Base-by-base conservation (phyloP, 495 filamentous ascomycete genomes). In the Aspergillus cavernicola region DNA sequence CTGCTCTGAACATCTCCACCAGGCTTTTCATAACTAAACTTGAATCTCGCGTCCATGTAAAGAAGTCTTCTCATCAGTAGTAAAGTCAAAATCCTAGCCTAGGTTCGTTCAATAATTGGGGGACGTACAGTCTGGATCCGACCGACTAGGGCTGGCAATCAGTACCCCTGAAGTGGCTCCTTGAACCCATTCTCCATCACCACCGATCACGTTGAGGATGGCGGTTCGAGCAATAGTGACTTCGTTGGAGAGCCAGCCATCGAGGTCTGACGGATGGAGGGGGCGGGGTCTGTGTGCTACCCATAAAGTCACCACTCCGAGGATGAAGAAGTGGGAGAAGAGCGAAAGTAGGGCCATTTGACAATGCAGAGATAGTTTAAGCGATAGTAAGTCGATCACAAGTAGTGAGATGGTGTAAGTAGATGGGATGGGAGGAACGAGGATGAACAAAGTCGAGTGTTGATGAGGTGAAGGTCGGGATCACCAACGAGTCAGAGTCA, bases 11-110 rank as follows among this genome's bases (percentile, higher is more conserved):
- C 28, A 76, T 60, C 55, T 88, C 85, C 31, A 84, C 68, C 26
- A 89, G 53, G 10, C 66, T 65, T 57, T 85, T 86, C 64, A 84
- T 75, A 4, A 80, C 79, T 55, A 90, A 67, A 8, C 82, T 78
- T n/a, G 81, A 76, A 60, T 89, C 86, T 52, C 86, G 73, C n/a
- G 82, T 86, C 86, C 86, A 90, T 10, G 85, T 85, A 55, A 80
- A 89, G 40, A 66, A 75, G 37, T 74, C 69, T 72, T 23, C 37
- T n/a, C n/a, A n/a, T n/a, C 36, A 28, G 13, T 19, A 35, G n/a
- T 19, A 6, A 26, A 33, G 13, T 26, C 1, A 24, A 23, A 9
- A n/a, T n/a, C 24, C 41, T 12, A 23, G 15, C 7, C 11, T 10
- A 9, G 19, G 23, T 9, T 39, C 13, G 18, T 18, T 6, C 11